Evolutionary conservation across 2,329 filamentous ascomycete species (phyloP), one percentile per base, ranked within the genome.

Genomic region (Aspergillus proliferans): DNA sequence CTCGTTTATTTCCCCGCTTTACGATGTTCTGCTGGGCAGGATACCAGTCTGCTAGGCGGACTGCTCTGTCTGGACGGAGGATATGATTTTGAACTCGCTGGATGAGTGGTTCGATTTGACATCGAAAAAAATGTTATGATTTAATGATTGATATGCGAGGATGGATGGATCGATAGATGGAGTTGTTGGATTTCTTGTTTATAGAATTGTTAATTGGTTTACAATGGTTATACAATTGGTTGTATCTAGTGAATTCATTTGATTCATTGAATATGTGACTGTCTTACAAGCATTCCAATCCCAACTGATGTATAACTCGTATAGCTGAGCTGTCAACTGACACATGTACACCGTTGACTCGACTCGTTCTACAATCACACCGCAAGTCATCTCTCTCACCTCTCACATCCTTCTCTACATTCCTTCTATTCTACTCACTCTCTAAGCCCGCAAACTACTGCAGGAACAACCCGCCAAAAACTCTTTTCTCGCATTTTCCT

Each of bases 11-110:
- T 15, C 12, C 8, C 41, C 6, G 21, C 22, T 26, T 8, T 30
- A n/a, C 12, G 6, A 28, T 43, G 39, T 41, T 41, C 21, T 43
- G n/a, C 24, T 43, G 38, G 38, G 22, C 24, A 43, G 22, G 41
- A 26, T 43, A 28, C 14, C 24, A 26, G 41, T 28, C 22, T 14
- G 22, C 15, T 14, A n/a, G 6, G n/a, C 24, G 6, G 38, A 21
- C 38, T 40, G 38, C 38, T 43, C 41, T 43, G 41, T 43, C 41
- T 43, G 24, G 41, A 43, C 41, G 14, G n/a, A 28, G 12, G 41
- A n/a, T 19, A 21, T 19, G 36, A 39, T 7, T 8, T 18, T 19
- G n/a, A 41, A 19, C 24, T 43, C 22, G 41, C 41, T 43, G 22
- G 22, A 28, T 43, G 22, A 26, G 41, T 43, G n/a, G 34, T 41